Percentiles rank a stretch among this genome's conserved stretches.
Evolutionary conservation across 306 rosid species (phyloP).

Genomic region (Cercis canadensis): DNA sequence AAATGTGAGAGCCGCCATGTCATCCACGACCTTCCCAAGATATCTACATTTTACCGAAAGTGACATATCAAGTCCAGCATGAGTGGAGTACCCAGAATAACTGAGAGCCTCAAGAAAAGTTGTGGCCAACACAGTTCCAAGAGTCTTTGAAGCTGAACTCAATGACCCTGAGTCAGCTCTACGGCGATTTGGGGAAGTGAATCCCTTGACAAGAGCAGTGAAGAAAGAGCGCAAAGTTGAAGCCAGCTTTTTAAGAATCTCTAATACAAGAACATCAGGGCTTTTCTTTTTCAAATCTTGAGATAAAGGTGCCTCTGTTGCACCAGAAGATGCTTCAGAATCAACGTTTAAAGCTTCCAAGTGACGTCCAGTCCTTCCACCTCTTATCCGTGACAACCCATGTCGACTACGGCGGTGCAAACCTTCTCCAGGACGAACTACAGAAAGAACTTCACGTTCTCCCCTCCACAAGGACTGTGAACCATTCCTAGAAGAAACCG

Average conservation of each 20-base stretch:
- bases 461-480: constrained; percentile 91
- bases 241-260: constrained; percentile 86
- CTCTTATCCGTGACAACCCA: constrained; percentile 82
- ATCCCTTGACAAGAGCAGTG: constrained; percentile 93
- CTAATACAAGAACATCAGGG: constrained; percentile 79
- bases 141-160: constrained; percentile 84
- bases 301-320: constrained; percentile 61
- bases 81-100: constrained; percentile 80
- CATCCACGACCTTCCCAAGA: constrained; percentile 94
- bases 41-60: constrained; percentile 93
- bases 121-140: constrained; percentile 88
- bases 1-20: constrained; percentile 84
- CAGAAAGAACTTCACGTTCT: constrained; percentile 90
- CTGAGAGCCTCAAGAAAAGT: constrained; percentile 86
- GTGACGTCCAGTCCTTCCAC: constrained; percentile 89
- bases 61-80: constrained; percentile 64
- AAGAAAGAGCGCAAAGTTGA: constrained; percentile 86
- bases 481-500: constrained; percentile 76
- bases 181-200: constrained; percentile 90
- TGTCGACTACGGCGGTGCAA: constrained; percentile 90
- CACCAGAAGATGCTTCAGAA: constrained; percentile 70
- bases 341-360: constrained; percentile 78
- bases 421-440: constrained; percentile 87
- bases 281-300: constrained; percentile 95
- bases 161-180: constrained; percentile 86